Evolutionary conservation across 768 basidiomycete species (phyloP).

Genomic region (Coprinellus micaceus): DNA sequence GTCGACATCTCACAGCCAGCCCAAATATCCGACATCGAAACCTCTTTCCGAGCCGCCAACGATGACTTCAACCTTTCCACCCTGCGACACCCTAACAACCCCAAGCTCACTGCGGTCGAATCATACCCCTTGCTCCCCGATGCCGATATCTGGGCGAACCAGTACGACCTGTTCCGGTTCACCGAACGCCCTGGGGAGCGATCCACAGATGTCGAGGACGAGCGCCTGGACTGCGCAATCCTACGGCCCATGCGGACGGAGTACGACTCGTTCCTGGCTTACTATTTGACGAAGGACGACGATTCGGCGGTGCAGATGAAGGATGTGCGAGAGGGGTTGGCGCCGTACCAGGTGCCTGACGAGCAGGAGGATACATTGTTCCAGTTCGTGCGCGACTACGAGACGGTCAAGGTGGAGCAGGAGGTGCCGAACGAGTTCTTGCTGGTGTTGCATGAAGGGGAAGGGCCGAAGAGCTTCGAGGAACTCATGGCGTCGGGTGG

Average conservation of each 20-base stretch:
- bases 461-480: conserved; percentile 30
- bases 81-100: conserved; percentile 78
- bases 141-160: conserved; percentile 83
- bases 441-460: conserved; percentile 66
- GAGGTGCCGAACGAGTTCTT: conserved; percentile 84
- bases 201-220: conserved; percentile 66
- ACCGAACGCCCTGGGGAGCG: conserved; percentile 84
- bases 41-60: conserved; percentile 65
- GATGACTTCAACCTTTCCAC: conserved; percentile 54
- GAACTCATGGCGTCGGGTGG: conserved; percentile 32
- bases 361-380: conserved; percentile 69
- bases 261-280: conserved; percentile 83
- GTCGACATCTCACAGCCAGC: conserved; percentile 74
- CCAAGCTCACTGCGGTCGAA: conserved; percentile 68
- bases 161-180: conserved; percentile 84
- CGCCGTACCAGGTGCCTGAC: conserved; percentile 45
- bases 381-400: conserved; percentile 79
- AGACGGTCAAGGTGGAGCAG: conserved; percentile 82
- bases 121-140: conserved; percentile 84
- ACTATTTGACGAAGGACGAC: conserved; percentile 78
- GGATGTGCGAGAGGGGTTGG: conserved; percentile 41
- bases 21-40: conserved; percentile 75
- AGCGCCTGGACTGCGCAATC: conserved; percentile 80
- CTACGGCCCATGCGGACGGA: conserved; percentile 86
- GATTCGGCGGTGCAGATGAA: conserved; percentile 67